A percentile compares a stretch with the other conserved stretches of the same genome.
These are phyloP conservation scores for Talaromyces sp. DNA, from an alignment of 2,329 filamentous ascomycete species.

Conservation along the genomic window DNA sequence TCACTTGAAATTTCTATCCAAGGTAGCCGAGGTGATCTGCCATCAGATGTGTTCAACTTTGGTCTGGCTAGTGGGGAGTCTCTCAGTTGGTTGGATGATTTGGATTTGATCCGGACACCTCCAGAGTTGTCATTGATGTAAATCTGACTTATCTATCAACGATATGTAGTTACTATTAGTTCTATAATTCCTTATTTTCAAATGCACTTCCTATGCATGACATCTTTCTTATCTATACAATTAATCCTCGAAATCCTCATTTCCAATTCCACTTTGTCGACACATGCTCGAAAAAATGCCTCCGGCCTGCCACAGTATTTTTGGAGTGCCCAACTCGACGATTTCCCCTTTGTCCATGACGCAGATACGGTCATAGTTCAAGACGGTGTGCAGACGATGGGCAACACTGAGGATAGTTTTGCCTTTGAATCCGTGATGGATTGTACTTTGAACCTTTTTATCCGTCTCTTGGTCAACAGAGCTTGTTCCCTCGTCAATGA, in stretches of 20 bases:
- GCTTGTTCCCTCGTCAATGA: neutral
- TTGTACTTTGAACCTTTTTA: neutral
- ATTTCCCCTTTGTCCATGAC: neutral
- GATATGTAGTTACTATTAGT: no score
- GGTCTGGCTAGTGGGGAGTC: neutral
- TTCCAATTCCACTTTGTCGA: no score
- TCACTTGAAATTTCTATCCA: neutral
- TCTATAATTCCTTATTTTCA: no score
- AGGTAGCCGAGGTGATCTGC: neutral
- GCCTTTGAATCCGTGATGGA: constrained; percentile 37
- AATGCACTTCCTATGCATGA: neutral
- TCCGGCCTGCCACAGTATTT: no score
- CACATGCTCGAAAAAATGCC: no score
- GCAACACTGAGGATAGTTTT: constrained; percentile 90
- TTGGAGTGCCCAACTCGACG: neutral
- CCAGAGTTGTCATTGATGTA: neutral
- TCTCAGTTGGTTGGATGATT: neutral
- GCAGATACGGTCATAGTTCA: constrained; percentile 82
- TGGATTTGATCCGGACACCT: neutral
- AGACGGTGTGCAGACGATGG: constrained; percentile 83
- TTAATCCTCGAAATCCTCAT: no score
- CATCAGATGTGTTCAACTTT: neutral
- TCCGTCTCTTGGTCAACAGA: neutral
- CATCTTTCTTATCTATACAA: no score
- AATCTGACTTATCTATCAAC: neutral